Evolutionary conservation across 371 early-diverging fungal species (phyloP).

Genomic region (Spiromyces aspiralis): DNA sequence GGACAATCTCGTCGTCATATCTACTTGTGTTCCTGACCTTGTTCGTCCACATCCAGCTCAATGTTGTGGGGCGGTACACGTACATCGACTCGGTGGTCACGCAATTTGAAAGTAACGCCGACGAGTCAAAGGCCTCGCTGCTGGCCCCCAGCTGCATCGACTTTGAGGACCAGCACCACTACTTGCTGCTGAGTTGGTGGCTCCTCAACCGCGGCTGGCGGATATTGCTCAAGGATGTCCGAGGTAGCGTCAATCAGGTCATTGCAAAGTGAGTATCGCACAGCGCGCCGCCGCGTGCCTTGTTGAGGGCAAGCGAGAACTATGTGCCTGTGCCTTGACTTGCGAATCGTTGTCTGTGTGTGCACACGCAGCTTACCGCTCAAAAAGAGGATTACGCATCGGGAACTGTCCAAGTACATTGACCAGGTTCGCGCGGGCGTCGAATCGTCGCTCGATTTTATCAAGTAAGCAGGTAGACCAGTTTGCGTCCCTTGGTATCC

Average conservation of each 20-base stretch:
- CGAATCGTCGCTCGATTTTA: slow-evolving; percentile 5
- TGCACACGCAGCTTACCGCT: slow-evolving; percentile 26
- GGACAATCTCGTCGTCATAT: slow-evolving; percentile 67
- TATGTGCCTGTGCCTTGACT: too few relatives aligned
- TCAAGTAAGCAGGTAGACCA: neutral
- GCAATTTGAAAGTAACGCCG: neutral
- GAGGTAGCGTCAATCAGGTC: slow-evolving; percentile 43
- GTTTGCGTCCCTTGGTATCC: neutral
- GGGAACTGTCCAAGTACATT: slow-evolving; percentile 26
- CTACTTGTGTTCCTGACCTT: slow-evolving; percentile 58
- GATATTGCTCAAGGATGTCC: slow-evolving; percentile 41
- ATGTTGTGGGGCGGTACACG: slow-evolving; percentile 75
- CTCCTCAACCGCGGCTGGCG: slow-evolving; percentile 81
- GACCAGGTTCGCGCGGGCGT: slow-evolving; percentile 21
- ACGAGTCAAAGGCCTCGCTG: slow-evolving; percentile 7
- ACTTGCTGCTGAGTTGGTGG: slow-evolving; percentile 81
- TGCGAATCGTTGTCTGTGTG: too few relatives aligned
- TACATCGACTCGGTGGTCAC: slow-evolving; percentile 74
- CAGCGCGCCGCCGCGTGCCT: neutral
- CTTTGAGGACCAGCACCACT: slow-evolving; percentile 48
- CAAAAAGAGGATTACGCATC: slow-evolving; percentile 24
- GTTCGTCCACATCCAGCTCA: slow-evolving; percentile 73
- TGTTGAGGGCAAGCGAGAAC: neutral
- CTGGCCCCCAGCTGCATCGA: slow-evolving; percentile 4
- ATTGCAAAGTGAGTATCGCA: slow-evolving; percentile 37